phyloP scores from a whole-genome alignment of 2,329 filamentous ascomycete genomes.

The Phialophora macrospora region DNA sequence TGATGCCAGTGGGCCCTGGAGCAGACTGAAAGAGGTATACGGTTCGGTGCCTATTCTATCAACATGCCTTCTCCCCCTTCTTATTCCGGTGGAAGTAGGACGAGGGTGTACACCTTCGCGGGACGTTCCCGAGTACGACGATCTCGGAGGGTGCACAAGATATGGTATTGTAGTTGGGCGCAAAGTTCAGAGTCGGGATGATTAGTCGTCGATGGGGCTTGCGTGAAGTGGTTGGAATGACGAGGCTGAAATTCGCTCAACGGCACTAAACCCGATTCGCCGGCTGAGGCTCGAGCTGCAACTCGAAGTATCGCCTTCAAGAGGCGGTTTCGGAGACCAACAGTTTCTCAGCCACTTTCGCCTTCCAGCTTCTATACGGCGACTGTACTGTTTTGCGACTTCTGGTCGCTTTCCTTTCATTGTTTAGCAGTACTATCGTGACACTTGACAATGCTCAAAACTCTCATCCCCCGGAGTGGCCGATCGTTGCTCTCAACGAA shows the following conservation, averaged over 20 bases:
- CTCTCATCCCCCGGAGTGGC: conserved; percentile 32
- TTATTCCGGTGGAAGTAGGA: neutral
- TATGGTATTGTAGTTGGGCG: neutral
- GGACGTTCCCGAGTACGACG: neutral
- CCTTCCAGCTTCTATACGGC: conserved; percentile 20
- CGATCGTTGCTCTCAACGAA: conserved; percentile 37
- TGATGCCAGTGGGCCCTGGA: neutral
- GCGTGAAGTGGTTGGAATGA: neutral
- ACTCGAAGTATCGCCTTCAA: conserved; percentile 8
- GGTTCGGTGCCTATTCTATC: neutral
- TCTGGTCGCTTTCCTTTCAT: conserved; percentile 30
- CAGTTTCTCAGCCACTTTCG: conserved; percentile 32
- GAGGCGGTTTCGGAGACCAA: conserved; percentile 9
- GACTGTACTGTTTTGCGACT: conserved; percentile 26
- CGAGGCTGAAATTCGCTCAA: conserved; percentile 21
- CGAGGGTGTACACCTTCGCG: neutral
- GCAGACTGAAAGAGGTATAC: neutral
- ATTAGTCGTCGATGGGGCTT: neutral
- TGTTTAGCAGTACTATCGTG: conserved; percentile 1
- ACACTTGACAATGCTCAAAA: conserved; percentile 36
- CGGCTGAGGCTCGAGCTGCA: conserved; percentile 14
- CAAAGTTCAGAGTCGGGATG: neutral
- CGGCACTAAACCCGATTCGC: conserved; percentile 15
- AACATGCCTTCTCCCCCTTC: neutral
- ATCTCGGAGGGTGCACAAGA: neutral